A percentile compares a stretch with the other conserved stretches of the same genome.
phyloP scores from a whole-genome alignment of 176 grass and related monocot genomes.

The Triticum dicoccoides region DNA sequence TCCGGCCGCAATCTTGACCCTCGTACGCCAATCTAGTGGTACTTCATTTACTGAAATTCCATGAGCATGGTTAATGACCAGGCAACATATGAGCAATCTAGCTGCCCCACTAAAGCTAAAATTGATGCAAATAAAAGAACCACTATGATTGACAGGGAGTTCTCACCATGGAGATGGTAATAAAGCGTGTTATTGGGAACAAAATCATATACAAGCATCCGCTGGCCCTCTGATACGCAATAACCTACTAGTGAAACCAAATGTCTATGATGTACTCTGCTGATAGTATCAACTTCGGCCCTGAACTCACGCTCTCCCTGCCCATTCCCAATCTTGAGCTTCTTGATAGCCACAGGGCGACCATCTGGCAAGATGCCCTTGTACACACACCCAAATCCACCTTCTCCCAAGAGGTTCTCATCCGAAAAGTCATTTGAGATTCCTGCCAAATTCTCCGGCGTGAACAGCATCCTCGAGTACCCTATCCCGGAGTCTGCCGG shows the following conservation, averaged over 20 bases:
- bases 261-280: slow-evolving; percentile 80
- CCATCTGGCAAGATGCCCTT: slow-evolving; percentile 62
- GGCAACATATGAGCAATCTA: background rate
- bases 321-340: slow-evolving; percentile 65
- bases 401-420: slow-evolving; percentile 74
- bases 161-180: slow-evolving; percentile 76
- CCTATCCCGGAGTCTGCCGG: slow-evolving; percentile 58
- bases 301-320: slow-evolving; percentile 80
- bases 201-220: slow-evolving; percentile 85
- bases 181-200: slow-evolving; percentile 83
- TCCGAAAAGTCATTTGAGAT: slow-evolving; percentile 63
- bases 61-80: slow-evolving; percentile 29
- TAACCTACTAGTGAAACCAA: slow-evolving; percentile 80
- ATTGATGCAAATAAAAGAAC: background rate
- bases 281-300: slow-evolving; percentile 80
- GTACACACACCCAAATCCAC: slow-evolving; percentile 74
- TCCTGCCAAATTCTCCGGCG: slow-evolving; percentile 61
- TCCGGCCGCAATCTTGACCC: slow-evolving; percentile 93
- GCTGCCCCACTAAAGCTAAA: background rate
- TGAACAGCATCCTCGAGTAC: slow-evolving; percentile 65
- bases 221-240: slow-evolving; percentile 54
- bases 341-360: slow-evolving; percentile 75
- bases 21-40: slow-evolving; percentile 74
- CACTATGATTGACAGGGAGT: background rate
- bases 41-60: slow-evolving; percentile 65